phyloP scores from a whole-genome alignment of 129 eudicot species.

The Logfia minima region DNA sequence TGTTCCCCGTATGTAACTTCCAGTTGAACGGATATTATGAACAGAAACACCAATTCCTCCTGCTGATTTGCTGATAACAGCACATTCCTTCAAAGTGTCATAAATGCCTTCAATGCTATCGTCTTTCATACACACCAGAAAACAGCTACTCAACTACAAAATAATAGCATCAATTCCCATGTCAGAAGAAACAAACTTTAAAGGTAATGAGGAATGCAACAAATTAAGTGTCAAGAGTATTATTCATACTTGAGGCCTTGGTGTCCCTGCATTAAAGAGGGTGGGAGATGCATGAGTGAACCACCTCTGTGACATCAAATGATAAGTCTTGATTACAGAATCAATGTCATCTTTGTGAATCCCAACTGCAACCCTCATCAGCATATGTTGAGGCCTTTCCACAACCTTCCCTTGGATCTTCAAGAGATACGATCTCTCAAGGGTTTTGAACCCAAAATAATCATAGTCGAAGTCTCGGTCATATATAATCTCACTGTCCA shows the following conservation, averaged over 20 bases:
- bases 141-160: conserved; percentile 90
- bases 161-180: neutral
- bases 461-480: conserved; percentile 98
- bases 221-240: neutral
- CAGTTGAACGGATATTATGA: conserved; percentile 94
- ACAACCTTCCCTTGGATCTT: conserved; percentile 82
- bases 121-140: conserved; percentile 90
- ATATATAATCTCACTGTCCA: conserved; percentile 95
- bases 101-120: conserved; percentile 97
- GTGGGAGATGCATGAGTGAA: conserved; percentile 99
- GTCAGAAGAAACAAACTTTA: neutral
- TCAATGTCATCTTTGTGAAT: conserved; percentile 89
- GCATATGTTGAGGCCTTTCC: conserved; percentile 97
- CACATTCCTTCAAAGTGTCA: conserved; percentile 95
- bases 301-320: conserved; percentile 96
- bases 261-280: conserved; percentile 96
- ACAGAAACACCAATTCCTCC: conserved; percentile 97
- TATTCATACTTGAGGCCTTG: conserved; percentile 81
- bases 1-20: conserved; percentile 97
- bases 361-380: conserved; percentile 97
- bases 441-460: conserved; percentile 93
- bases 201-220: neutral
- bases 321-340: conserved; percentile 79
- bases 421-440: conserved; percentile 90
- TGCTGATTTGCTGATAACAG: conserved; percentile 96